Evolutionary conservation across 306 rosid species (phyloP).

Genomic region (Sindora glabra): DNA sequence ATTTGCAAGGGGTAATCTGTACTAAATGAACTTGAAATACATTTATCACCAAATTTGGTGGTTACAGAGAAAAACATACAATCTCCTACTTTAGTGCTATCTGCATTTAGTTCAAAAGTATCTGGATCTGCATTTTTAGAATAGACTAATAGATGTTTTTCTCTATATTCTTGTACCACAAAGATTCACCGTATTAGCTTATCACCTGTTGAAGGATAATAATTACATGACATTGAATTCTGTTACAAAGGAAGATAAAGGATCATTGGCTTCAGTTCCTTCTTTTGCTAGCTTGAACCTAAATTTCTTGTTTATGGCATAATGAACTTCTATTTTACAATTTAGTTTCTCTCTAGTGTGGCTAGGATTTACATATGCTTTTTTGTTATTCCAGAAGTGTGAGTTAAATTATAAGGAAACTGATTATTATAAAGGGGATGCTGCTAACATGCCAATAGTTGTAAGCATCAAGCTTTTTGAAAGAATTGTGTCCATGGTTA

Average conservation of each 20-base stretch:
- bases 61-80: conserved; percentile 42
- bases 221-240: conserved; percentile 36
- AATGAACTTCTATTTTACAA: conserved; percentile 9
- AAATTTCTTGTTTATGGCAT: conserved; percentile 38
- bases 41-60: conserved; percentile 40
- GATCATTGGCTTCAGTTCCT: conserved; percentile 18
- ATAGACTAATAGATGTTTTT: conserved; percentile 47
- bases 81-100: conserved; percentile 71
- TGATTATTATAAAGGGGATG: conserved; percentile 18
- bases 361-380: not conserved
- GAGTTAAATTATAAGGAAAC: conserved; percentile 33
- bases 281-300: conserved; percentile 18
- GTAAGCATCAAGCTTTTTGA: conserved; percentile 78
- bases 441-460: not conserved
- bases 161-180: conserved; percentile 59
- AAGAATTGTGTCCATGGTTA: conserved; percentile 48
- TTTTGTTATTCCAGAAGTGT: conserved; percentile 42
- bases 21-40: conserved; percentile 40
- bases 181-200: conserved; percentile 39
- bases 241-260: conserved; percentile 40
- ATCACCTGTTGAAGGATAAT: conserved; percentile 44
- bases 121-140: conserved; percentile 43
- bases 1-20: conserved; percentile 29
- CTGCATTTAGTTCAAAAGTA: conserved; percentile 53
- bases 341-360: not conserved